Base-by-base conservation (phyloP, 495 filamentous ascomycete genomes). In the Recurvomyces mirabilis region DNA sequence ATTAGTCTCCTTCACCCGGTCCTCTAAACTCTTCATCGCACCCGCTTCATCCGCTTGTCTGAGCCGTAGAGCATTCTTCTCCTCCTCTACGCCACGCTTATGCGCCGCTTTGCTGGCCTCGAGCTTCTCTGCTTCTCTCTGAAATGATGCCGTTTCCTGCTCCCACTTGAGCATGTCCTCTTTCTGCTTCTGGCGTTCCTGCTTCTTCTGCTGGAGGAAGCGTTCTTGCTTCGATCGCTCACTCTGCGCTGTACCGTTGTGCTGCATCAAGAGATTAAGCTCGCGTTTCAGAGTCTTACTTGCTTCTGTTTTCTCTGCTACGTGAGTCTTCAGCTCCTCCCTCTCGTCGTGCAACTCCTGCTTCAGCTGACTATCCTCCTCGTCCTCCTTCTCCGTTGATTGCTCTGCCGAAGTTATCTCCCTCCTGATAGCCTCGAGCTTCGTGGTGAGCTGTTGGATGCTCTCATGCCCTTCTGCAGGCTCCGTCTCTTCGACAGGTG, bases 221-320 rank as follows among this genome's bases (percentile, higher is more conserved):
- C 67, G 70, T 54, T 96, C 87, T 52, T 83, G 87, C 52, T 85
- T 81, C 0, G 73, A 68, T 56, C 82, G 84, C 54, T 78, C 77
- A 41, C 80, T 80, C 56, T 94, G 81, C 9, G 87, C 85, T n/a
- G 76, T 72, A 38, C 85, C 73, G 63, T 93, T 95, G 38, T 79
- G 68, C 23, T 85, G 78, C 54, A 94, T 87, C 18, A 91, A 69
- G 22, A 74, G 73, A 35, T 82, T 76, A 23, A 89, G 82, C 52
- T 94, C 82, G 43, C 79, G 82, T 55, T 79, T 83, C 22, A 94
- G 60, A 55, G 82, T 81, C 34, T 81, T 76, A n/a, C 79, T 88
- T 21, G 74, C 77, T 46, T 93, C 84, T 47, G 93, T 86, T 59
- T 84, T 87, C 51, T 93, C 85, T 57, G 80, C 87, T 29, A 87